Base-by-base conservation (phyloP, 2,329 filamentous ascomycete species). In the Xylariomycetidae sp. region DNA sequence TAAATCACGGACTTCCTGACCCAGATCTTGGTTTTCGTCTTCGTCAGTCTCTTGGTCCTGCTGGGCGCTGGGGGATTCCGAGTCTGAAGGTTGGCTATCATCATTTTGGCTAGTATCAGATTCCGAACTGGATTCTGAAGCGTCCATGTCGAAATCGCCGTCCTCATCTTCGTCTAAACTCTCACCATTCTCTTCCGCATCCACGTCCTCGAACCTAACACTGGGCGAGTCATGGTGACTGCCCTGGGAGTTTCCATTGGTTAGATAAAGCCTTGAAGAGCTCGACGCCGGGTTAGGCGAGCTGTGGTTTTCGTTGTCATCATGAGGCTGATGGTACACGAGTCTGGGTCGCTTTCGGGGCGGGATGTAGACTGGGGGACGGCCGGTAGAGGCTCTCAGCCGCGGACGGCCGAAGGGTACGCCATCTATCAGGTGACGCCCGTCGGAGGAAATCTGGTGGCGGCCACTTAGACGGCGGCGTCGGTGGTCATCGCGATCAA, bases 371-470 rank as follows among this genome's bases (percentile, higher is more conserved):
- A 93, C 64, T 0, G 72, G 56, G 1, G 87, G 87, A 29, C 87
- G 73, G 37, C 70, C 69, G 6, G 68, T 67, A 1, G 72, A 67
- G 2, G 63, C 51, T 47, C 74, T 74, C 7, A 90, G 62, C 51
- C 78, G 78, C 1, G 82, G 79, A 39, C 82, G 74, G 3, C 90
- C 89, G 55, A 90, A 95, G 0, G 87, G 75, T 14, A 95, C 68
- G 4, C 90, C 89, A 54, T 96, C 90, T 9, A 92, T 72, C 5
- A 95, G 68, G 53, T 89, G 88, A 45, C 72, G 81, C 4, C 90
- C 89, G 56, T 86, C 83, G 2, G 64, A 50, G 0, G 83, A 79
- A 33, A 95, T 93, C 57, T 95, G 89, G 43, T 83, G 69, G 29
- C 90, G 77, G 17, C 90, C 89, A 37, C 77, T 80, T 9, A 93